A percentile compares a stretch with the other conserved stretches of the same genome.
Evolutionary conservation across 2,329 filamentous ascomycete species (phyloP).

Genomic region (Polychaeton citri): DNA sequence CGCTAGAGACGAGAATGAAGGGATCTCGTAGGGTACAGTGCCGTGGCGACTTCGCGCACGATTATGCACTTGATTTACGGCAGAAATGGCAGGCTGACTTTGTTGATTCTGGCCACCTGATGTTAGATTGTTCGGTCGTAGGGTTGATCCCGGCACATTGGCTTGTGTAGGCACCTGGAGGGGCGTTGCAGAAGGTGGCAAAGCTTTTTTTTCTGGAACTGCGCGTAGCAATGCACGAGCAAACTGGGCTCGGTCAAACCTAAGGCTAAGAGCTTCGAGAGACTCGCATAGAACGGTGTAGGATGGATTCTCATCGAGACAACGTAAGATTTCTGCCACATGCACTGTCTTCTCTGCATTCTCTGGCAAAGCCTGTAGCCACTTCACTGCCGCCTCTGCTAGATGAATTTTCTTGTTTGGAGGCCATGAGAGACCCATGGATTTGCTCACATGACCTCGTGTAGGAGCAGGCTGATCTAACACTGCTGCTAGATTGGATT

Average conservation of each 20-base stretch:
- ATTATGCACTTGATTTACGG: constrained; percentile 1
- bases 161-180: neutral
- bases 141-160: neutral
- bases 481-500: neutral
- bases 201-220: constrained; percentile 20
- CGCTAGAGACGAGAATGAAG: neutral
- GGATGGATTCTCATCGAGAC: constrained; percentile 41
- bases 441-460: neutral
- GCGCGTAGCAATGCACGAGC: constrained; percentile 37
- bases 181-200: neutral
- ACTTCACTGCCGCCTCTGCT: constrained; percentile 36
- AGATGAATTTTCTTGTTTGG: constrained; percentile 36
- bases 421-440: constrained; percentile 29
- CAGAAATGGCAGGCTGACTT: neutral
- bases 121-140: neutral
- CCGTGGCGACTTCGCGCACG: too few relatives aligned
- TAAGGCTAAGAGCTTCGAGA: constrained; percentile 36
- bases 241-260: constrained; percentile 39
- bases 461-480: neutral
- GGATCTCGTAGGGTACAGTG: neutral
- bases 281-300: constrained; percentile 43
- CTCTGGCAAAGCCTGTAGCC: constrained; percentile 28
- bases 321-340: constrained; percentile 27
- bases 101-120: constrained; percentile 1
- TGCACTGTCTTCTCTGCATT: constrained; percentile 29